Evolutionary conservation across 2,329 filamentous ascomycete species (phyloP), one percentile per base, ranked within the genome.

Genomic region (Beauveria brongniartii): DNA sequence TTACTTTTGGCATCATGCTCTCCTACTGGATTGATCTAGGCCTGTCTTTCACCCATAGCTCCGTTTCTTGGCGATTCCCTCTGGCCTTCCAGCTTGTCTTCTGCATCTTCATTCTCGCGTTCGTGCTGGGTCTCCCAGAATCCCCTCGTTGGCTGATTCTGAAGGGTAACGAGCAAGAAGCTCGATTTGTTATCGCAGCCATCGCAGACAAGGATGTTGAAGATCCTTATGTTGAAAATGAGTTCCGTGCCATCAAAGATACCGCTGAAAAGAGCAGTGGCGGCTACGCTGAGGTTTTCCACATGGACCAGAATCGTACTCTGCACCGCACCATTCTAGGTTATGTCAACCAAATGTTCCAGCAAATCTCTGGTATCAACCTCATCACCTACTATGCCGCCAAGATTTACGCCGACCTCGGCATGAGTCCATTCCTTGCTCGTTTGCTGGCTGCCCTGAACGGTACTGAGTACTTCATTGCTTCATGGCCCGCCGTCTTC

Each of bases 221-320:
- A 55, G 80, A 83, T n/a, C 80, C 82, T 1, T 84, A 78, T 69
- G 81, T 89, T 50, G 71, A 83, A 18, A 72, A 75, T 16, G 83
- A 87, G 67, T 84, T 82, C 69, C 74, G 76, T 50, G 80, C 85
- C 63, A 88, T 88, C 68, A 82, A 82, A 64, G 82, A 86, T 58
- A 84, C 88, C 1, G 86, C 89, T n/a, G 73, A 84, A n/a, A 88
- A 92, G 69, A 86, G 84, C 34, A 86, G 88, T 58, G 78, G 82
- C 4, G 82, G 78, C 2, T 87, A 82, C 77, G 69, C 68, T 2
- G 77, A 85, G 58, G 79, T 87, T 72, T 86, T 87, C 67, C 79
- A 75, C 14, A 77, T 82, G 8, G 79, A 80, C 28, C 71, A 80
- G 59, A 86, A 84, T 78, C 80, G 86, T 30, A 67, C 71, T 46